phyloP scores from a whole-genome alignment of 164 flowering plant genomes.

The Kalanchoe fedtschenkoi region DNA sequence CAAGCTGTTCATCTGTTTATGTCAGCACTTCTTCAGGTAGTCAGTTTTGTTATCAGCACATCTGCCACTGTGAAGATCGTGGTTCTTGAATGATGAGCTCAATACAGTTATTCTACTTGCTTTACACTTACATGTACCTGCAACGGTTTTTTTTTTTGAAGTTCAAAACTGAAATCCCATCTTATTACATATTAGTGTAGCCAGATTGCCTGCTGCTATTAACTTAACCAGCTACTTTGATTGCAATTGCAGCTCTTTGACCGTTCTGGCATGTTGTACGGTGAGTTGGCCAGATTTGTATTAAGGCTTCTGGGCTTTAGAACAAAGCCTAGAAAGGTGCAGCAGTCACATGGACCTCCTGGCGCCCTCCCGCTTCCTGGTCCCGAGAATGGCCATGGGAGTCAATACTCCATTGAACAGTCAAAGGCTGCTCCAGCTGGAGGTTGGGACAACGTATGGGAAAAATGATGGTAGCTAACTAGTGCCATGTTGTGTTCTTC shows the following conservation, averaged over 20 bases:
- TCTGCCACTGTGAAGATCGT: neutral
- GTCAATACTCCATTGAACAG: conserved; percentile 38
- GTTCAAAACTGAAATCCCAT: too few relatives aligned
- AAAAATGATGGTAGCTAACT: conserved; percentile 7
- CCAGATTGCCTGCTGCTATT: neutral
- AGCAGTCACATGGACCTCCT: conserved; percentile 29
- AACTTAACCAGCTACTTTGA: neutral
- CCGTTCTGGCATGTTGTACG: conserved; percentile 71
- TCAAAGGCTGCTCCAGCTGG: conserved; percentile 53
- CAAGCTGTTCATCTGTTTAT: conserved; percentile 95
- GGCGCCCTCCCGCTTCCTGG: conserved; percentile 34
- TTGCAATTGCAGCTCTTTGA: conserved; percentile 66
- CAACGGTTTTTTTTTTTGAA: too few relatives aligned
- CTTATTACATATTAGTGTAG: too few relatives aligned
- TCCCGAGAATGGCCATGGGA: conserved; percentile 24
- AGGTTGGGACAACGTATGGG: conserved; percentile 23
- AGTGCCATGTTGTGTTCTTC: neutral
- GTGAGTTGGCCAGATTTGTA: conserved; percentile 92
- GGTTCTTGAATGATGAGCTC: neutral
- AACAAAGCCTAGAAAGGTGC: conserved; percentile 50
- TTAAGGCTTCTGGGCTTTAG: conserved; percentile 64
- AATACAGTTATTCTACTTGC: neutral
- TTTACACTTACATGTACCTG: too few relatives aligned
- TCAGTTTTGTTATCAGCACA: neutral
- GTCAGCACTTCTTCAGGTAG: conserved; percentile 90